These are phyloP conservation scores for Aspergillus candidus DNA, from an alignment of 2,329 filamentous ascomycete genomes.

Conservation along the genomic window DNA sequence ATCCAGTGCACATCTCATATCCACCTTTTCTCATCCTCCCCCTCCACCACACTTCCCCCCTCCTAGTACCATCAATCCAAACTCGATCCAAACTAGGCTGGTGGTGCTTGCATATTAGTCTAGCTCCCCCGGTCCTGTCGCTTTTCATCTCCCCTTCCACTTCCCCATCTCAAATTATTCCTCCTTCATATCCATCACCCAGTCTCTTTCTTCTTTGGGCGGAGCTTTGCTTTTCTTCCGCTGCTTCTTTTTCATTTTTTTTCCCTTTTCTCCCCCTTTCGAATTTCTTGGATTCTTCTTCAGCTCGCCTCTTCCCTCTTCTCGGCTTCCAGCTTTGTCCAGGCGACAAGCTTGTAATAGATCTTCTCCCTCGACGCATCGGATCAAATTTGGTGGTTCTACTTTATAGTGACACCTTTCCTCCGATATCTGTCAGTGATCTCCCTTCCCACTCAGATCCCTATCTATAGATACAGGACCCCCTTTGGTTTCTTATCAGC, in stretches of 20 bases:
- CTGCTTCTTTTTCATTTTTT: conserved; percentile 10
- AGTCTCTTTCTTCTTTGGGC: too few relatives aligned
- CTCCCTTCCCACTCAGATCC: conserved; percentile 1
- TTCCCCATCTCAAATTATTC: too few relatives aligned
- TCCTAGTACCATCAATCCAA: conserved; percentile 12
- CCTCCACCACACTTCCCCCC: conserved; percentile 4
- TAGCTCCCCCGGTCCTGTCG: conserved; percentile 10
- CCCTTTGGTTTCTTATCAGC: not conserved
- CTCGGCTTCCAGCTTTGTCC: conserved; percentile 13
- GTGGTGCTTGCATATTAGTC: conserved; percentile 21
- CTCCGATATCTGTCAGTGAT: not conserved
- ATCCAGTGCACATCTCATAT: conserved; percentile 16
- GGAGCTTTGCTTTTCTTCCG: too few relatives aligned
- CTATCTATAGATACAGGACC: conserved; percentile 2
- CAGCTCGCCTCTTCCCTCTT: conserved; percentile 12
- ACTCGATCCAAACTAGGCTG: conserved; percentile 11
- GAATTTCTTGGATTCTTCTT: conserved; percentile 12
- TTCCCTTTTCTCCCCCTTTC: conserved; percentile 9
- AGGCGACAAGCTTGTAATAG: conserved; percentile 16
- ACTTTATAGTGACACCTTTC: not conserved
- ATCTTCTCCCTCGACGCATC: not conserved
- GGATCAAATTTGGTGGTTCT: too few relatives aligned
- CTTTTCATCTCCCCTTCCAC: too few relatives aligned
- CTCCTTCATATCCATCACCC: too few relatives aligned
- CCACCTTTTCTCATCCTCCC: conserved; percentile 13